Conservation (phyloP, 352 stramenopile species). For the Phytophthora citrophthora region DNA sequence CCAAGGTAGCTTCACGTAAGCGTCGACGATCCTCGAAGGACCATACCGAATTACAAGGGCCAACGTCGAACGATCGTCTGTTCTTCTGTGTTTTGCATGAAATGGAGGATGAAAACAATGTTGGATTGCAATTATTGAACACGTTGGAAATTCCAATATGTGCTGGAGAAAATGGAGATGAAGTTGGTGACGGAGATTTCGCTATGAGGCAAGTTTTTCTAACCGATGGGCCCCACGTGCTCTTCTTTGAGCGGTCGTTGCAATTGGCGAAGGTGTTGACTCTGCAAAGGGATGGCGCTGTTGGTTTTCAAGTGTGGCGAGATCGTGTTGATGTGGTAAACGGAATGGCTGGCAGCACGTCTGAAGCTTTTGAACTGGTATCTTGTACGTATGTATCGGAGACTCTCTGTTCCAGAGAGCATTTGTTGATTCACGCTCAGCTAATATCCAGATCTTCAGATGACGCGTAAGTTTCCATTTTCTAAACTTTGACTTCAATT, state of each 20-base stretch:
- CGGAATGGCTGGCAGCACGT: neutral
- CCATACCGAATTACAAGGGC: too few species aligned
- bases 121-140: conserved; percentile 34
- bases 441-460: neutral
- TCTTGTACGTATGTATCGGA: conserved; percentile 40
- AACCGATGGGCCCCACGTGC: conserved; percentile 42
- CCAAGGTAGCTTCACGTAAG: conserved; percentile 7
- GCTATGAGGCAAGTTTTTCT: conserved; percentile 37
- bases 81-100: conserved; percentile 37
- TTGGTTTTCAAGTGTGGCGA: conserved; percentile 36
- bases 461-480: conserved; percentile 13
- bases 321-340: conserved; percentile 28
- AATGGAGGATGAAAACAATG: conserved; percentile 5
- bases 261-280: conserved; percentile 31
- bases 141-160: conserved; percentile 20
- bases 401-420: conserved; percentile 17
- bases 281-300: conserved; percentile 7
- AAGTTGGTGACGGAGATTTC: neutral
- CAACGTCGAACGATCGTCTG: neutral
- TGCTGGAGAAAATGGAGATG: neutral
- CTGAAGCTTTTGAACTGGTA: conserved; percentile 14
- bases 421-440: conserved; percentile 38
- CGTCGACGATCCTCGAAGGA: conserved; percentile 14
- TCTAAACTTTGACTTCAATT: neutral
- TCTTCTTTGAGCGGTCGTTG: conserved; percentile 34